Evolutionary conservation across 495 filamentous ascomycete genomes (phyloP), one percentile per base, ranked within the genome.

Genomic region (Chaetomium fimeti): DNA sequence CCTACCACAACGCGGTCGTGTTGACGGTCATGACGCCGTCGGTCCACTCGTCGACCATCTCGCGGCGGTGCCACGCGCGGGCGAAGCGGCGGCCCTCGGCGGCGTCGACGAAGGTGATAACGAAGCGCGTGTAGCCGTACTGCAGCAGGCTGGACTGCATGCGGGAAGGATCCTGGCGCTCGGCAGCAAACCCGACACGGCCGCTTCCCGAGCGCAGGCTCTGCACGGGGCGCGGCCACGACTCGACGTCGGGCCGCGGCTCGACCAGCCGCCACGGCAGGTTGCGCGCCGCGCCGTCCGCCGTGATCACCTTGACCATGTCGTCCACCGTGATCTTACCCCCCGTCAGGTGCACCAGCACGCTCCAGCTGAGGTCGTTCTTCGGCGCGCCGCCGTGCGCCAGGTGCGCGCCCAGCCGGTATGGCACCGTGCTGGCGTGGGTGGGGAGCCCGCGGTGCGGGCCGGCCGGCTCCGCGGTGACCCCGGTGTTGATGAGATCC

Each of bases 1-100:
- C 28, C 75, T 70, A 85, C 83, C 81, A 84, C 45, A 86, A 66
- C 47, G 81, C 69, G 28, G 80, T 76, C 36, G 75, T 72, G 67
- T 83, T 75, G 8, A 84, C 72, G 45, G 74, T 66, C 45, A 65
- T 43, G 12, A 40, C 32, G 59, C 68, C 60, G 29, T 66, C 63
- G 3, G 63, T 71, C 63, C 62, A 62, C 15, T 43, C 60, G 28
- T 71, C 71, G 57, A 54, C 57, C 45, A 85, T 68, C 48, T 79
- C 73, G 52, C 81, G 73, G 32, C 77, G 69, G 73, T 88, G 84
- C 84, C 84, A 87, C 54, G 66, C 67, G 66, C 83, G 75, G 5
- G 84, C 80, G 68, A 88, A 88, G 65, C 85, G 75, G 48, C 80
- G 76, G 24, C 83, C 82, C 69, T 86, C 84, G 18, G 70, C 68